Evolutionary conservation across 495 filamentous ascomycete species (phyloP).

Genomic region (Annulohypoxylon bovei): DNA sequence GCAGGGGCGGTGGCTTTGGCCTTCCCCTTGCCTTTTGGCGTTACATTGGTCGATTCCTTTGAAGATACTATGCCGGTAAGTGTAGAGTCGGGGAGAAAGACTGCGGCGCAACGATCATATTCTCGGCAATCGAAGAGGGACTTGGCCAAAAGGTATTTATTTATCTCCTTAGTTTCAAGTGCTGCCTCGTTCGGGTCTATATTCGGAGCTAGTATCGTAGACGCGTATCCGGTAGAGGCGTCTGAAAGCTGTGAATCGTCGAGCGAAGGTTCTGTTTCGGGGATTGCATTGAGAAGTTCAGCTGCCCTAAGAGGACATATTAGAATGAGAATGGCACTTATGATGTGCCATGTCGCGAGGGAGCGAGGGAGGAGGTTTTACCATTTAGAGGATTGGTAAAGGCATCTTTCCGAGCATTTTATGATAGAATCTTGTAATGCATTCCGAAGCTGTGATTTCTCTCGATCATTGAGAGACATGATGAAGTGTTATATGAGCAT

Average conservation of each 20-base stretch:
- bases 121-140: constrained; percentile 96
- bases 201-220: constrained; percentile 61
- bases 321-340: constrained; percentile 14
- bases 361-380: constrained; percentile 52
- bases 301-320: constrained; percentile 75
- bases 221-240: constrained; percentile 42
- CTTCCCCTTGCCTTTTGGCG: constrained; percentile 55
- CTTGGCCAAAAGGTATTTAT: constrained; percentile 89
- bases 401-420: constrained; percentile 91
- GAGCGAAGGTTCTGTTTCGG: constrained; percentile 53
- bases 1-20: constrained; percentile 58
- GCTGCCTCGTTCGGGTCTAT: constrained; percentile 72
- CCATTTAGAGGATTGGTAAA: constrained; percentile 98
- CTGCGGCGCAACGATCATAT: constrained; percentile 91
- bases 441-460: constrained; percentile 61
- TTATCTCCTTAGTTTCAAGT: constrained; percentile 82
- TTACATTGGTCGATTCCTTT: constrained; percentile 54
- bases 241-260: constrained; percentile 52
- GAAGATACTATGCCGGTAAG: constrained; percentile 68
- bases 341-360: background rate
- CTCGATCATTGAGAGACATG: constrained; percentile 57
- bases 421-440: constrained; percentile 84
- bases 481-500: constrained; percentile 14
- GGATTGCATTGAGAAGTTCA: constrained; percentile 87
- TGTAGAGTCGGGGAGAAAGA: constrained; percentile 82